Percentiles rank a stretch among this genome's conserved stretches.
phyloP scores from a whole-genome alignment of 306 rosid genomes.

The Inga laurina region DNA sequence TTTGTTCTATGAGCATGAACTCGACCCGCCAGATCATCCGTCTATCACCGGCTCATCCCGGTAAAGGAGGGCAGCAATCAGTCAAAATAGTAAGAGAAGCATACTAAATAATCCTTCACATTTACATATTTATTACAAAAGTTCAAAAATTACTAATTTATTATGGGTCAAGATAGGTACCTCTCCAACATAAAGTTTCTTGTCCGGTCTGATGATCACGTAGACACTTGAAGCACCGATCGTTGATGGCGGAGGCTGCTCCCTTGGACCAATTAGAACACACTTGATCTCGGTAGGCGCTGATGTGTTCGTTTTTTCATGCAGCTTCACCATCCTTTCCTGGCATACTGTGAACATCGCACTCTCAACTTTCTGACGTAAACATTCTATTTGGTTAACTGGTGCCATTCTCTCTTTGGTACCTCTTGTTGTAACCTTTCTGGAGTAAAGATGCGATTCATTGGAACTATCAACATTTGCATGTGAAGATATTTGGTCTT shows the following conservation, averaged over 20 bases:
- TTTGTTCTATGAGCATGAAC: constrained; percentile 67
- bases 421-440: constrained; percentile 21
- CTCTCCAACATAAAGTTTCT: constrained; percentile 83
- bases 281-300: constrained; percentile 51
- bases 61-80: constrained; percentile 1
- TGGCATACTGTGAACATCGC: constrained; percentile 72
- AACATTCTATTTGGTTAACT: constrained; percentile 40
- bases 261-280: constrained; percentile 58
- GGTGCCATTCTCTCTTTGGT: constrained; percentile 33
- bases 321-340: constrained; percentile 59
- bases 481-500: constrained; percentile 40
- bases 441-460: constrained; percentile 35
- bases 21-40: constrained; percentile 84
- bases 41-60: constrained; percentile 45
- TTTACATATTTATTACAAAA: neutral
- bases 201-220: constrained; percentile 77
- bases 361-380: constrained; percentile 56
- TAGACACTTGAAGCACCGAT: constrained; percentile 90
- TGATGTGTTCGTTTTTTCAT: constrained; percentile 32
- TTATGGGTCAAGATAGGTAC: constrained; percentile 39
- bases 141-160: neutral
- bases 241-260: constrained; percentile 89
- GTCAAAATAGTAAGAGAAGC: neutral
- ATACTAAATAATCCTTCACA: neutral
- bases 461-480: constrained; percentile 39